These are phyloP conservation scores for Hebeloma cylindrosporum DNA, from an alignment of 768 basidiomycete genomes.

Conservation along the genomic window DNA sequence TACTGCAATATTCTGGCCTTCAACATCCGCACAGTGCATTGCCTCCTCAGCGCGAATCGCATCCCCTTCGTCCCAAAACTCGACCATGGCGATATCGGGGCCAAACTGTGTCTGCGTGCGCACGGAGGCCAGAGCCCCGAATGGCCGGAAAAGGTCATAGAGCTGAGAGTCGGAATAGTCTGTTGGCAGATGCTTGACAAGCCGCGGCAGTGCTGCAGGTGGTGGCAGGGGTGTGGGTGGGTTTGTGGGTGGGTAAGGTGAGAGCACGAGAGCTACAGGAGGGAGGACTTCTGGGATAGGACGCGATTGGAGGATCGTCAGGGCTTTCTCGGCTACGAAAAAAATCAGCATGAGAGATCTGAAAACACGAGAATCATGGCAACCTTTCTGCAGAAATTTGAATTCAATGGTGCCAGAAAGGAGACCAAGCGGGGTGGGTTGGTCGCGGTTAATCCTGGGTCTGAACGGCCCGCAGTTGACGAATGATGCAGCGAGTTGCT, in stretches of 20 bases:
- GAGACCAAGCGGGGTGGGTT: constrained; percentile 41
- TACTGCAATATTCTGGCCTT: constrained; percentile 83
- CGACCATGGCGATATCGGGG: constrained; percentile 73
- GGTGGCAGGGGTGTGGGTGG: constrained; percentile 75
- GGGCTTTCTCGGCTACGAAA: constrained; percentile 78
- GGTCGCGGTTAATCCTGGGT: constrained; percentile 71
- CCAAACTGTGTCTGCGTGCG: constrained; percentile 75
- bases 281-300: constrained; percentile 62
- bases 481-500: constrained; percentile 73
- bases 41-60: constrained; percentile 76
- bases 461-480: constrained; percentile 78
- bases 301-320: constrained; percentile 79
- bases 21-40: constrained; percentile 81
- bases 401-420: constrained; percentile 82
- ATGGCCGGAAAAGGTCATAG: constrained; percentile 84
- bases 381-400: constrained; percentile 79
- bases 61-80: constrained; percentile 88
- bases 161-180: constrained; percentile 68
- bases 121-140: constrained; percentile 78
- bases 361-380: constrained; percentile 22
- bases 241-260: constrained; percentile 80
- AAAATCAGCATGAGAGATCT: constrained; percentile 11
- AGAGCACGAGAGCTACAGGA: constrained; percentile 63
- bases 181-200: constrained; percentile 81
- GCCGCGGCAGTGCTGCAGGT: constrained; percentile 72